Evolutionary conservation across 176 grass and related monocot species (phyloP).

Genomic region (Juncus effusus): DNA sequence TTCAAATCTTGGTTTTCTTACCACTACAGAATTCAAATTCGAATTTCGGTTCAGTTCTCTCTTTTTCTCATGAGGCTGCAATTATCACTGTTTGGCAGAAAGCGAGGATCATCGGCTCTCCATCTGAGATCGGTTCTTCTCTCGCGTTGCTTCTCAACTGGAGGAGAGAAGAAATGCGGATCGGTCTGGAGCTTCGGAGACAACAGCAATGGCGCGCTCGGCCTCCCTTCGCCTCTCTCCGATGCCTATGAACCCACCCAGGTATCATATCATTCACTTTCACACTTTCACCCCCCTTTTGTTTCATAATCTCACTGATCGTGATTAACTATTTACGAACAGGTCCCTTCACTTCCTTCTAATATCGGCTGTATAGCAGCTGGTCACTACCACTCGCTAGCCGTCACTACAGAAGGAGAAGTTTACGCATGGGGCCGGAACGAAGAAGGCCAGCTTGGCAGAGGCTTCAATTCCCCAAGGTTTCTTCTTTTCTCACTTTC

Average conservation of each 20-base stretch:
- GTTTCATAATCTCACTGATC: not conserved
- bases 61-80: not conserved
- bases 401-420: slow-evolving; percentile 45
- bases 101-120: not conserved
- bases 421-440: slow-evolving; percentile 94
- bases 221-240: slow-evolving; percentile 32
- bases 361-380: slow-evolving; percentile 35
- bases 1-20: not conserved
- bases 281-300: not conserved
- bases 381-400: slow-evolving; percentile 89
- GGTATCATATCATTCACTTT: not conserved
- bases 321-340: not conserved
- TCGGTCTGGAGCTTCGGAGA: slow-evolving; percentile 73
- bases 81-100: slow-evolving; percentile 15
- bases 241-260: slow-evolving; percentile 55
- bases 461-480: slow-evolving; percentile 43
- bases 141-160: slow-evolving; percentile 12
- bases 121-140: slow-evolving; percentile 33
- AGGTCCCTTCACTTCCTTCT: slow-evolving; percentile 51
- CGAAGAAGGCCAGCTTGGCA: slow-evolving; percentile 71
- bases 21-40: not conserved
- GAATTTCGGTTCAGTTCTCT: not conserved
- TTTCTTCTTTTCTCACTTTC: slow-evolving; percentile 20
- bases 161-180: slow-evolving; percentile 15
- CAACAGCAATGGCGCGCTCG: slow-evolving; percentile 68